Evolutionary conservation across 148 eudicot species (phyloP).

Genomic region (Chenopodium berlandieri): DNA sequence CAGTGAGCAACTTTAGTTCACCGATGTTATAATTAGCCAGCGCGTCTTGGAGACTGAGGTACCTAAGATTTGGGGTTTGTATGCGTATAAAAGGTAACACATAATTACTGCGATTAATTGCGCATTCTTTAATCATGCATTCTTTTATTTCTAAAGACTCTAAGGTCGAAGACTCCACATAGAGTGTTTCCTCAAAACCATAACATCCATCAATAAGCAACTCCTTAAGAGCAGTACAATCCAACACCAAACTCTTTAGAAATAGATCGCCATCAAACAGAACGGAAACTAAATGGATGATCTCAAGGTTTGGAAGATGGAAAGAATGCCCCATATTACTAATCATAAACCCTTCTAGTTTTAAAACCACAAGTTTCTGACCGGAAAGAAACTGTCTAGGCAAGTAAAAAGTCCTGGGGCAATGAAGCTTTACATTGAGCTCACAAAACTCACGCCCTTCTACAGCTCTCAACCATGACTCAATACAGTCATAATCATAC

Average conservation of each 20-base stretch:
- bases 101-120: no score
- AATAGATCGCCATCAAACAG: no score
- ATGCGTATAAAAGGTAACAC: not conserved
- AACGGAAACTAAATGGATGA: not conserved
- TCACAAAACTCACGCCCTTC: not conserved
- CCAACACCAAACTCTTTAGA: no score
- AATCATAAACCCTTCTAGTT: not conserved
- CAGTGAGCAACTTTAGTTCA: not conserved
- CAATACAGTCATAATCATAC: not conserved
- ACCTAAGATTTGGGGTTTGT: not conserved
- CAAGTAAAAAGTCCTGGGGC: no score
- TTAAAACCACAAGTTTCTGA: not conserved
- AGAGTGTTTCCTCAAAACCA: not conserved
- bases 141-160: not conserved
- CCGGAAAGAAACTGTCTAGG: not conserved
- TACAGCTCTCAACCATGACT: not conserved
- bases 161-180: not conserved
- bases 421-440: not conserved
- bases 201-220: not conserved
- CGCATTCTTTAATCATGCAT: not conserved
- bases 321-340: not conserved
- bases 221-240: not conserved
- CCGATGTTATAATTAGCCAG: not conserved
- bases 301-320: not conserved
- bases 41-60: not conserved